phyloP scores from a whole-genome alignment of 75 land plant species.

The Isoetes taiwanensis region DNA sequence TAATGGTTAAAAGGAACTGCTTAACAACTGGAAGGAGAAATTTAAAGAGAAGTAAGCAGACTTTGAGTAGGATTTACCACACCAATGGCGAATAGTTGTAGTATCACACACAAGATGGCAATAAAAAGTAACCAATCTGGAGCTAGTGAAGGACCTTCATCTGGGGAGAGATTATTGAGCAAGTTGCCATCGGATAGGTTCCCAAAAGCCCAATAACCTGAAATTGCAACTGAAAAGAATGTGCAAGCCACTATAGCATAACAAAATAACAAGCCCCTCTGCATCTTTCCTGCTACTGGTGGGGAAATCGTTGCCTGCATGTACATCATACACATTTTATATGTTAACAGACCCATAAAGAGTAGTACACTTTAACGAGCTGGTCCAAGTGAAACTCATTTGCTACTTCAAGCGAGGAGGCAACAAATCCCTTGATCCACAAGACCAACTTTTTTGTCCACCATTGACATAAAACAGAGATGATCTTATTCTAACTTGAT shows the following conservation, averaged over 20 bases:
- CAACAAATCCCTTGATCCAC: too few relatives aligned
- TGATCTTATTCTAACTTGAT: too few relatives aligned
- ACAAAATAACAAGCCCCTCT: slow-evolving; percentile 56
- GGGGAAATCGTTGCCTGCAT: slow-evolving; percentile 58
- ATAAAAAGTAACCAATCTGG: background rate
- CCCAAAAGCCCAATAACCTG: slow-evolving; percentile 50
- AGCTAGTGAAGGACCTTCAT: slow-evolving; percentile 5
- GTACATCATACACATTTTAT: background rate
- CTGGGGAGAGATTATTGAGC: slow-evolving; percentile 34
- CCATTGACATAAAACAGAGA: too few relatives aligned
- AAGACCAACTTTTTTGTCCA: too few relatives aligned
- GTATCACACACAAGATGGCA: background rate
- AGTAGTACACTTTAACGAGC: too few relatives aligned
- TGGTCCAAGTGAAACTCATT: too few relatives aligned
- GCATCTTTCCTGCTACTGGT: slow-evolving; percentile 67
- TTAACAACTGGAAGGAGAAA: background rate
- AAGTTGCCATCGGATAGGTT: slow-evolving; percentile 35
- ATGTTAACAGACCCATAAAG: too few relatives aligned
- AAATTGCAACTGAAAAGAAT: slow-evolving; percentile 55
- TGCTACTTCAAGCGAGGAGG: too few relatives aligned
- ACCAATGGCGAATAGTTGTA: slow-evolving; percentile 31
- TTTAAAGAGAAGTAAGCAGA: background rate
- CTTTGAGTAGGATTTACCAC: slow-evolving; percentile 26
- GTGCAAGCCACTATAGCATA: slow-evolving; percentile 36
- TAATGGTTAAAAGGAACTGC: background rate